These are phyloP conservation scores for Malus sylvestris DNA, from an alignment of 306 rosid species.

Conservation along the genomic window DNA sequence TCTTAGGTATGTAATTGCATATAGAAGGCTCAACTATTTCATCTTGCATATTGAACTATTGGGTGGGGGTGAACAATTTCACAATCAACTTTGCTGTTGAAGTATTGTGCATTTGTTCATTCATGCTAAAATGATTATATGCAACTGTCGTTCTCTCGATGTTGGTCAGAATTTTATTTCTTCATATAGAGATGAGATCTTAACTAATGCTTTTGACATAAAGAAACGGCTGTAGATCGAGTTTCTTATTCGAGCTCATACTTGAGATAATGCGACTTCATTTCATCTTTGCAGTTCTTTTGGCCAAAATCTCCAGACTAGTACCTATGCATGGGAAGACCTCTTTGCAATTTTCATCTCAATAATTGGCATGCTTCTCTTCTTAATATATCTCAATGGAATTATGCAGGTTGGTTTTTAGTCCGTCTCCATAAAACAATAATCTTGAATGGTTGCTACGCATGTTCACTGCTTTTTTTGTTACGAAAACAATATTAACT, in stretches of 20 bases:
- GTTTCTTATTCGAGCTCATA: background rate
- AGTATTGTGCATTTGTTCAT: too few relatives aligned
- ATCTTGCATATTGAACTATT: too few relatives aligned
- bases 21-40: too few relatives aligned
- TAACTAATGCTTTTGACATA: too few relatives aligned
- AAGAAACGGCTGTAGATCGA: background rate
- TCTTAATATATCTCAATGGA: constrained; percentile 15
- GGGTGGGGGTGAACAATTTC: too few relatives aligned
- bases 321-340: constrained; percentile 21
- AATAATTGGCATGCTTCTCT: constrained; percentile 15
- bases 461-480: background rate
- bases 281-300: background rate
- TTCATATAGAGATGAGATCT: too few relatives aligned
- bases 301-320: constrained; percentile 21
- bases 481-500: background rate
- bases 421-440: background rate
- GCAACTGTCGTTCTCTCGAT: too few relatives aligned
- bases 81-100: too few relatives aligned
- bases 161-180: too few relatives aligned
- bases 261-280: background rate
- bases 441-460: background rate
- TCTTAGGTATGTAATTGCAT: constrained; percentile 9
- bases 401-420: constrained; percentile 14
- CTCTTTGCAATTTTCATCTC: constrained; percentile 14
- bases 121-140: too few relatives aligned